Percentiles rank a stretch among this genome's conserved stretches.
These are phyloP conservation scores for Boletus holoroseus DNA, from an alignment of 1,284 basidiomycete species.

Conservation along the genomic window DNA sequence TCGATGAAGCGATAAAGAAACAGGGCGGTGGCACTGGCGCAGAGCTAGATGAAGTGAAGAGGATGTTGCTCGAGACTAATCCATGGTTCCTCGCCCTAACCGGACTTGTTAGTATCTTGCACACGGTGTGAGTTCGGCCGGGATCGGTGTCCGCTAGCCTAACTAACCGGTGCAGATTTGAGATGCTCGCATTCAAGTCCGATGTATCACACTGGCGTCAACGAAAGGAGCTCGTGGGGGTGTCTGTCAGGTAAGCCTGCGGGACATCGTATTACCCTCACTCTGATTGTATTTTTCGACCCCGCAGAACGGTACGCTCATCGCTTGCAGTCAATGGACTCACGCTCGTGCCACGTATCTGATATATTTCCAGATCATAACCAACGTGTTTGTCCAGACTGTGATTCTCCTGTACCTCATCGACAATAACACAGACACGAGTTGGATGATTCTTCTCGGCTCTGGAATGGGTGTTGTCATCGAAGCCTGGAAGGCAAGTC, in stretches of 20 bases:
- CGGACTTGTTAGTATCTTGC: constrained; percentile 77
- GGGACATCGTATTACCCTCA: constrained; percentile 6
- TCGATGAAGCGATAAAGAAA: constrained; percentile 75
- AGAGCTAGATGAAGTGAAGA: constrained; percentile 90
- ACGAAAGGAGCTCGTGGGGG: constrained; percentile 83
- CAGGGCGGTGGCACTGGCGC: constrained; percentile 57
- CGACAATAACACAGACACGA: constrained; percentile 93
- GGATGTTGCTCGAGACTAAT: constrained; percentile 92
- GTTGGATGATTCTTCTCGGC: constrained; percentile 91
- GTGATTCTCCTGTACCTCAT: constrained; percentile 90
- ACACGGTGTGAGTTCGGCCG: constrained; percentile 63
- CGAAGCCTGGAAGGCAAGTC: constrained; percentile 89
- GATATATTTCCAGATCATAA: constrained; percentile 59
- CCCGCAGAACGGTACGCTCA: constrained; percentile 40
- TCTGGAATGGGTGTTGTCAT: constrained; percentile 86
- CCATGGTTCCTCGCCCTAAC: constrained; percentile 85
- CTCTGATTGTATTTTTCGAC: constrained; percentile 12
- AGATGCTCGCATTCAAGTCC: constrained; percentile 91
- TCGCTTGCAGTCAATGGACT: constrained; percentile 11
- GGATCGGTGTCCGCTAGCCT: not conserved
- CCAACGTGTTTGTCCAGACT: constrained; percentile 89
- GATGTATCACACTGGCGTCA: constrained; percentile 95
- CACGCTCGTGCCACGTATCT: constrained; percentile 10
- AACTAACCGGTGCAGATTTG: constrained; percentile 53
- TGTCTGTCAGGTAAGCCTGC: constrained; percentile 61